Evolutionary conservation across 495 filamentous ascomycete genomes (phyloP).

Genomic region (Parathielavia hyrcaniae): DNA sequence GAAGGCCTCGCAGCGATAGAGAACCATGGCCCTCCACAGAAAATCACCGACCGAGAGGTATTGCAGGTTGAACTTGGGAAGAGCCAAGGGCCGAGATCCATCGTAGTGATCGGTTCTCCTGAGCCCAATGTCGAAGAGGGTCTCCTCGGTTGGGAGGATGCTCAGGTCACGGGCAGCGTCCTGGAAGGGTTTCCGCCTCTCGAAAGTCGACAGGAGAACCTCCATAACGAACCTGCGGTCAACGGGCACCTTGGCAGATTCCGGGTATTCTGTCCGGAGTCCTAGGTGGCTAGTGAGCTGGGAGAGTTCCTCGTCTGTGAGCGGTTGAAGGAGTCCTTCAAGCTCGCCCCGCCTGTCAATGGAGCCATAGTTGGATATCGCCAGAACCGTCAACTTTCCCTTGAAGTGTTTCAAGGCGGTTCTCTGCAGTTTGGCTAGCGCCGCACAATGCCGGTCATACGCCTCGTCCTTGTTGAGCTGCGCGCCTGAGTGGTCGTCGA

Average conservation of each 20-base stretch:
- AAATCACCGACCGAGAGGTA: constrained; percentile 95
- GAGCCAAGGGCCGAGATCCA: constrained; percentile 78
- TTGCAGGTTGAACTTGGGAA: constrained; percentile 93
- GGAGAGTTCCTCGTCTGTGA: constrained; percentile 67
- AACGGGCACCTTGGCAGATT: constrained; percentile 53
- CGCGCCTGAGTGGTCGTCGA: constrained; percentile 83
- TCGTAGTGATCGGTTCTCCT: constrained; percentile 83
- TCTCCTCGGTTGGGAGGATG: constrained; percentile 74
- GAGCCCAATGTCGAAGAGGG: constrained; percentile 79
- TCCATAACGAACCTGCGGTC: constrained; percentile 69
- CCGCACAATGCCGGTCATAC: constrained; percentile 70
- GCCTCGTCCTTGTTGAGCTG: constrained; percentile 65
- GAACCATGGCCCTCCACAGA: constrained; percentile 82
- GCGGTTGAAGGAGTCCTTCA: constrained; percentile 62
- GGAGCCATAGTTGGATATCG: constrained; percentile 85
- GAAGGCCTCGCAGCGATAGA: constrained; percentile 88
- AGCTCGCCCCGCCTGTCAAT: constrained; percentile 75
- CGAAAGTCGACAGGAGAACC: constrained; percentile 67
- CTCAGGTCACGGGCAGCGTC: constrained; percentile 64
- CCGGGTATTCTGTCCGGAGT: constrained; percentile 73
- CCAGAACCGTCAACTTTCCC: constrained; percentile 81
- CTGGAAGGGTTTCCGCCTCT: constrained; percentile 76
- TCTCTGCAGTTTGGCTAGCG: constrained; percentile 74
- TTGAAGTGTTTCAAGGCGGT: constrained; percentile 78
- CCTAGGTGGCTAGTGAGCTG: constrained; percentile 65